These are phyloP conservation scores for Protostelium mycophagum DNA, from an alignment of 78 protist genomes.

Conservation along the genomic window DNA sequence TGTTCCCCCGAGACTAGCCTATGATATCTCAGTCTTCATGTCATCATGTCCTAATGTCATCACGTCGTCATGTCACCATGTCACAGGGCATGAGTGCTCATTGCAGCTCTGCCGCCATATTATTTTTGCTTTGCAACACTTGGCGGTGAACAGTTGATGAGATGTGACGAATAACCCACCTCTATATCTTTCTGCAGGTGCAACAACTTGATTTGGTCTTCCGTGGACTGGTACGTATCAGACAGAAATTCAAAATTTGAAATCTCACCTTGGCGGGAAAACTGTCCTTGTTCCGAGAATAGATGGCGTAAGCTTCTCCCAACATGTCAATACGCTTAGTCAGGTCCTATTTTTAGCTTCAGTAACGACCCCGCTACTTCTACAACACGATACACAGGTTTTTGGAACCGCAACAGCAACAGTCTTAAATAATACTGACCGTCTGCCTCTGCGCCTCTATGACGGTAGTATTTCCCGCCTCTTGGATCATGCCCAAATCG, in stretches of 20 bases:
- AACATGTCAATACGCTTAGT: background rate
- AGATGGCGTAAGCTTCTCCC: background rate
- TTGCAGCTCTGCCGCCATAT: no score
- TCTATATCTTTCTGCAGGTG: slow-evolving; percentile 60
- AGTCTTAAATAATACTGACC: no score
- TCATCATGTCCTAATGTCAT: no score
- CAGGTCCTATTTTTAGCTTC: background rate
- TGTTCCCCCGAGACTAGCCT: background rate
- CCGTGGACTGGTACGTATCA: background rate
- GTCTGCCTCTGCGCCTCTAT: slow-evolving; percentile 5
- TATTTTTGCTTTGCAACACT: no score
- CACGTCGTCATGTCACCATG: no score
- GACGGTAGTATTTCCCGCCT: slow-evolving; percentile 12
- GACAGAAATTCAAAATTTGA: no score
- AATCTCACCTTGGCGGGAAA: background rate
- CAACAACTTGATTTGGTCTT: slow-evolving; percentile 53
- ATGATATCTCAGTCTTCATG: background rate
- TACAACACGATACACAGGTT: no score
- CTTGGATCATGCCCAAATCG: slow-evolving; percentile 8
- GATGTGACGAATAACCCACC: background rate
- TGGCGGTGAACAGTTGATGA: background rate
- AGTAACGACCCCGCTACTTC: background rate
- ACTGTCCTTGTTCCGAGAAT: slow-evolving; percentile 34
- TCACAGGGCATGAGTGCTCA: no score
- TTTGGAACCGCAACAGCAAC: no score